Percentiles rank a stretch among this genome's conserved stretches.
Conservation (phyloP, 2,329 filamentous ascomycete species). For the Aspergillus thermomutatus region DNA sequence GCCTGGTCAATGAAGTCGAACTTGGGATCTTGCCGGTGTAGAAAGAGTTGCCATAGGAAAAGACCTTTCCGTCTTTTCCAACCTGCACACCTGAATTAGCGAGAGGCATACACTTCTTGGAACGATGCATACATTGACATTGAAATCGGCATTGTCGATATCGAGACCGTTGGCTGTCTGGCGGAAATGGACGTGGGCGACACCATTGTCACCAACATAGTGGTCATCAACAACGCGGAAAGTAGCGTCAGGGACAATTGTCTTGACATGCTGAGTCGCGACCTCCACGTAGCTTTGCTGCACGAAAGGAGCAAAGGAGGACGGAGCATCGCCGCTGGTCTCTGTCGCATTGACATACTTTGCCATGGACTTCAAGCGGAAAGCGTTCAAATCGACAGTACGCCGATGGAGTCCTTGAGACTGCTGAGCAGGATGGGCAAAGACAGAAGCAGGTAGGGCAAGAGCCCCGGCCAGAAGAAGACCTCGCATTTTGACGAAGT, state of each 20-base stretch:
- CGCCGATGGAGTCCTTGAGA: conserved; percentile 1
- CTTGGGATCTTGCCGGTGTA: conserved; percentile 7
- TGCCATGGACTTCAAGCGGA: conserved; percentile 4
- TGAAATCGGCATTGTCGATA: conserved; percentile 16
- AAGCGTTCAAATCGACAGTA: conserved; percentile 5
- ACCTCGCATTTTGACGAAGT: conserved; percentile 1
- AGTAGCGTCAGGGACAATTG: background rate
- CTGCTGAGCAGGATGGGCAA: conserved; percentile 4
- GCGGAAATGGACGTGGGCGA: conserved; percentile 14
- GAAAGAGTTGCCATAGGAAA: conserved; percentile 16
- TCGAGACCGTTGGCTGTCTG: conserved; percentile 12
- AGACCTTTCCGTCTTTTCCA: conserved; percentile 12
- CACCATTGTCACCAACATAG: conserved; percentile 13
- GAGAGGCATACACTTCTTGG: too few species aligned
- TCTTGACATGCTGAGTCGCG: conserved; percentile 6
- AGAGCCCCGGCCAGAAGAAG: conserved; percentile 4
- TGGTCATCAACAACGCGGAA: conserved; percentile 14
- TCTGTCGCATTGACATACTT: conserved; percentile 3
- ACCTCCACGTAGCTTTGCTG: conserved; percentile 7
- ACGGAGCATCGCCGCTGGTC: background rate
- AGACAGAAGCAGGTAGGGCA: conserved; percentile 2
- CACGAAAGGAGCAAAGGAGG: background rate
- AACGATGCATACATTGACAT: conserved; percentile 11
- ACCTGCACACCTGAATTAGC: conserved; percentile 2
- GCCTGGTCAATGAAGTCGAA: background rate